Conservation (phyloP, 805 yeast species). For the Kuraishia capsulata region DNA sequence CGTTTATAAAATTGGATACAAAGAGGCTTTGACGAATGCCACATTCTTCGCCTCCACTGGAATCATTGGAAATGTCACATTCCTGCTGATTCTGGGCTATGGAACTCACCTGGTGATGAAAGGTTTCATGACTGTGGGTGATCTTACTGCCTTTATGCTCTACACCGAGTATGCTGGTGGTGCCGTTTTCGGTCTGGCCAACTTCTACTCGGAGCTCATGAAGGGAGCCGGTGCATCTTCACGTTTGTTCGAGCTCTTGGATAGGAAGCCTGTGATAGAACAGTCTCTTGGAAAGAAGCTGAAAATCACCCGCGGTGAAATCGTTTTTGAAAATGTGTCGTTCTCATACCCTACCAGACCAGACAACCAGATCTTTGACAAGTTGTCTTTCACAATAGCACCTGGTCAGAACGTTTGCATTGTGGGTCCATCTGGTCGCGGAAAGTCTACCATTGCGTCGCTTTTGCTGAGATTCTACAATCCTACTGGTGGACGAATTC, state of each 20-base stretch:
- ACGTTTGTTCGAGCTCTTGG: constrained; percentile 79
- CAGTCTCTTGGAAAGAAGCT: constrained; percentile 54
- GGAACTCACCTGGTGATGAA: constrained; percentile 74
- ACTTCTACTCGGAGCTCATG: constrained; percentile 89
- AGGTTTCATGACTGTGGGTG: constrained; percentile 79
- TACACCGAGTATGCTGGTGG: constrained; percentile 92
- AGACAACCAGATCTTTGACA: constrained; percentile 54
- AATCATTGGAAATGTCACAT: constrained; percentile 72
- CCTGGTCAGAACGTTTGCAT: constrained; percentile 88
- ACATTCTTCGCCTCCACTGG: constrained; percentile 75
- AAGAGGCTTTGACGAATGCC: constrained; percentile 77
- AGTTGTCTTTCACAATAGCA: constrained; percentile 52
- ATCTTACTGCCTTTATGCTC: constrained; percentile 87
- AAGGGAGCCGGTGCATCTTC: constrained; percentile 97
- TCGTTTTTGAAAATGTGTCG: constrained; percentile 56
- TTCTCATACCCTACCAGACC: constrained; percentile 87
- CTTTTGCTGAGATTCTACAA: constrained; percentile 77
- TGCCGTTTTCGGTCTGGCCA: constrained; percentile 84
- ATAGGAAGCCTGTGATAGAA: constrained; percentile 65
- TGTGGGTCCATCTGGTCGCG: constrained; percentile 95
- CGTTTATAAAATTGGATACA: constrained; percentile 62
- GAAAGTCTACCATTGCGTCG: constrained; percentile 85
- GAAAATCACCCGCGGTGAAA: constrained; percentile 36
- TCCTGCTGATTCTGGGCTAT: constrained; percentile 64
- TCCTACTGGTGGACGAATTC: constrained; percentile 58